Percentiles rank a stretch among this genome's conserved stretches.
These are phyloP conservation scores for Arctium minus DNA, from an alignment of 129 eudicot species.

Conservation along the genomic window DNA sequence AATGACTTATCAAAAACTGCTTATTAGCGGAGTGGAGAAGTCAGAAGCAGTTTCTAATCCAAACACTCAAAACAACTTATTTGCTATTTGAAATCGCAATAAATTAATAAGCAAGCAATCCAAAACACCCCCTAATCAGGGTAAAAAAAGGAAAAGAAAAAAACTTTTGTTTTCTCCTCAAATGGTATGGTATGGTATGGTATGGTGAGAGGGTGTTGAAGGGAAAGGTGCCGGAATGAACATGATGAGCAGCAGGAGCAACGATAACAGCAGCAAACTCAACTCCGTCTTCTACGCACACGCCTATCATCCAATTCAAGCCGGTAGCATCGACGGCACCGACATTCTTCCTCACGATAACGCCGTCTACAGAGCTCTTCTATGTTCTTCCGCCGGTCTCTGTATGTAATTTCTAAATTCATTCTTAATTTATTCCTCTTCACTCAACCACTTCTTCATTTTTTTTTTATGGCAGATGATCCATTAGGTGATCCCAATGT, in stretches of 20 bases:
- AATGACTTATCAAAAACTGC: too few relatives aligned
- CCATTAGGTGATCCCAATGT: constrained; percentile 90
- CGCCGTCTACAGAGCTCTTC: constrained; percentile 86
- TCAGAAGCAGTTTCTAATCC: too few relatives aligned
- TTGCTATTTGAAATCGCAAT: too few relatives aligned
- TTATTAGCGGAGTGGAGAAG: too few relatives aligned
- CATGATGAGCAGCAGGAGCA: constrained; percentile 32
- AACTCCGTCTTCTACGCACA: constrained; percentile 97
- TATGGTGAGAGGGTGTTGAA: neutral
- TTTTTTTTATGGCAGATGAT: constrained; percentile 50
- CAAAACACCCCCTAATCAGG: too few relatives aligned
- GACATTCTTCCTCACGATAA: constrained; percentile 94
- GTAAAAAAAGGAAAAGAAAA: too few relatives aligned
- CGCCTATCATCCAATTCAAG: constrained; percentile 82
- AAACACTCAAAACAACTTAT: too few relatives aligned
- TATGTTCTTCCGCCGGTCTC: constrained; percentile 88
- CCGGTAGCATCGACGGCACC: constrained; percentile 98
- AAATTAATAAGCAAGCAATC: too few relatives aligned
- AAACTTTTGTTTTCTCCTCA: too few relatives aligned
- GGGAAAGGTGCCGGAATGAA: neutral
- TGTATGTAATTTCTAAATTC: constrained; percentile 29
- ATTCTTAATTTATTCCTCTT: neutral
- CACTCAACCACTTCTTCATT: neutral
- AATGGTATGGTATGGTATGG: too few relatives aligned
- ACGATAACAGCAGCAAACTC: constrained; percentile 35